Evolutionary conservation across 192 early-diverging fungal genomes (phyloP).

Genomic region (Paraglomus brasilianum): DNA sequence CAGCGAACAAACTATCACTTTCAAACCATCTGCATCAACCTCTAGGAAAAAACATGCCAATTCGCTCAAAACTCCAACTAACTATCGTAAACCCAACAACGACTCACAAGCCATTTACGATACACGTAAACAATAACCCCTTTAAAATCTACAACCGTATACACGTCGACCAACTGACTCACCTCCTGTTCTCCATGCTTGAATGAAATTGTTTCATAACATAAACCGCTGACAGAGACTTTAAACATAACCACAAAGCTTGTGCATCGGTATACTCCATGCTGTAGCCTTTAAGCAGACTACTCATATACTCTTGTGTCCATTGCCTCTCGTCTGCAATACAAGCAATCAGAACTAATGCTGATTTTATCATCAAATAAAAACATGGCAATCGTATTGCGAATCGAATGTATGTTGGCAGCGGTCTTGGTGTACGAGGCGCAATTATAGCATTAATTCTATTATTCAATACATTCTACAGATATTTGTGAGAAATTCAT

Average conservation of each 20-base stretch:
- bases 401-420: conserved; percentile 41
- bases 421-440: conserved; percentile 44
- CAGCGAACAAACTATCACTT: too few relatives aligned
- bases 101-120: too few relatives aligned
- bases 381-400: conserved; percentile 44
- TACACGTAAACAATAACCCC: too few relatives aligned
- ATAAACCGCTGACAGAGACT: conserved; percentile 25
- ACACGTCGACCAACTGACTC: neutral
- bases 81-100: too few relatives aligned
- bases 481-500: neutral
- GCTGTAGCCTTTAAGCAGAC: conserved; percentile 1
- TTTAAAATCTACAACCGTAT: too few relatives aligned
- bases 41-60: too few relatives aligned
- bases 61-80: too few relatives aligned
- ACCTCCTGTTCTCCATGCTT: conserved; percentile 32
- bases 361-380: conserved; percentile 44
- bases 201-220: conserved; percentile 32
- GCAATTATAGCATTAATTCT: conserved; percentile 51
- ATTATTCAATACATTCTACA: conserved; percentile 47
- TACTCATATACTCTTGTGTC: conserved; percentile 16
- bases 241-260: conserved; percentile 30
- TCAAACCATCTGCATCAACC: too few relatives aligned
- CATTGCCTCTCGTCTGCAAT: neutral
- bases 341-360: conserved; percentile 34
- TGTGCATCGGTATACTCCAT: conserved; percentile 32